phyloP scores from a whole-genome alignment of 345 rosid species.

The Pistacia integerrima region DNA sequence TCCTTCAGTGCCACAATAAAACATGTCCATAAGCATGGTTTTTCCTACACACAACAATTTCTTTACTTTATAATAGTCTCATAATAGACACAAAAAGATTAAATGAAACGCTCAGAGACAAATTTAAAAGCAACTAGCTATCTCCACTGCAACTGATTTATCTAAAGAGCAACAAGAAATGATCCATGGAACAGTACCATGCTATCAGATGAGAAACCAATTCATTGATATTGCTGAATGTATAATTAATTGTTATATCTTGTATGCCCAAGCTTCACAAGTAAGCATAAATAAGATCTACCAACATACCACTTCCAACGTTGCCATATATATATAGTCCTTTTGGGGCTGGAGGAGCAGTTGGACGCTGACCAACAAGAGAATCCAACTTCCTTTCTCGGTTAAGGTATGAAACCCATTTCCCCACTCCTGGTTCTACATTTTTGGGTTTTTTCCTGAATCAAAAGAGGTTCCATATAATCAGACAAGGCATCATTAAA shows the following conservation, averaged over 20 bases:
- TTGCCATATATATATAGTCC: constrained; percentile 90
- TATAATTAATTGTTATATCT: constrained; percentile 6
- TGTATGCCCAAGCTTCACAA: not conserved
- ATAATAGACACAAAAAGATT: constrained; percentile 4
- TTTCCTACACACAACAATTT: constrained; percentile 53
- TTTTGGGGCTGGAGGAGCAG: constrained; percentile 80
- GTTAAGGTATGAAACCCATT: constrained; percentile 94
- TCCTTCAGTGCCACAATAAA: constrained; percentile 72
- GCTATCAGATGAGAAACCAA: constrained; percentile 8
- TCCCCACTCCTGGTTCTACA: constrained; percentile 89
- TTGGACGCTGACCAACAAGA: constrained; percentile 68
- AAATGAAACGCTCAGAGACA: constrained; percentile 9
- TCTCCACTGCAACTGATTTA: not conserved
- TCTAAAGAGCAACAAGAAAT: constrained; percentile 1
- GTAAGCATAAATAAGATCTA: constrained; percentile 17
- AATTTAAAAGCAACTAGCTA: constrained; percentile 7
- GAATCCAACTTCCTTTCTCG: constrained; percentile 86
- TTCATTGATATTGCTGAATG: not conserved
- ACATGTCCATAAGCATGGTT: constrained; percentile 99
- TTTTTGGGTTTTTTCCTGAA: constrained; percentile 54
- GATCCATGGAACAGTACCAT: not conserved
- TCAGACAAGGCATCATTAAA: constrained; percentile 5
- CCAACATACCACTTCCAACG: constrained; percentile 84
- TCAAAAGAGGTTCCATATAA: constrained; percentile 10
- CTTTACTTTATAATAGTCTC: constrained; percentile 1